Conservation (phyloP, 2,329 filamentous ascomycete genomes). For the Xylariaceae sp. region DNA sequence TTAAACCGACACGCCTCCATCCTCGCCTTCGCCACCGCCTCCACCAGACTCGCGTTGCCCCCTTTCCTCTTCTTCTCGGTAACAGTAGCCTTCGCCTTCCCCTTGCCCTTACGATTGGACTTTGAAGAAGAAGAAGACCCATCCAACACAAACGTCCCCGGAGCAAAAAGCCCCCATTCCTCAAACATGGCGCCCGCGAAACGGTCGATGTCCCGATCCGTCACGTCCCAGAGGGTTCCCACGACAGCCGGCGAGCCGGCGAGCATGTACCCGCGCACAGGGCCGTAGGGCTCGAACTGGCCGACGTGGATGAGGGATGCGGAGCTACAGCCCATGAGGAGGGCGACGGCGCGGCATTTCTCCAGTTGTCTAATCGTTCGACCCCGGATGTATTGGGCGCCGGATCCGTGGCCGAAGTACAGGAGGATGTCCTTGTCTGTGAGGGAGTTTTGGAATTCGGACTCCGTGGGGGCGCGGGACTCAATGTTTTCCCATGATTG, state of each 20-base stretch:
- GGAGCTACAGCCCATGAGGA: constrained; percentile 93
- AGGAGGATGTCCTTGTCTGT: constrained; percentile 66
- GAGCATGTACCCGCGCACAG: constrained; percentile 86
- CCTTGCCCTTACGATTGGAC: constrained; percentile 22
- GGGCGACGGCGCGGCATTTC: constrained; percentile 67
- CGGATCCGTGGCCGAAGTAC: constrained; percentile 95
- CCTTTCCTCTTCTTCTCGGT: constrained; percentile 14
- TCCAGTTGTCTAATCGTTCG: constrained; percentile 74
- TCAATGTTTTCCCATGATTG: constrained; percentile 67
- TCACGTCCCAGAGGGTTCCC: constrained; percentile 96
- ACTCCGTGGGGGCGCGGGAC: constrained; percentile 65
- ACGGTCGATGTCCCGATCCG: constrained; percentile 93
- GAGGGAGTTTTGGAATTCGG: constrained; percentile 67
- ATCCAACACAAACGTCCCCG: constrained; percentile 41
- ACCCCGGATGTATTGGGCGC: constrained; percentile 86
- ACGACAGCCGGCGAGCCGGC: constrained; percentile 82
- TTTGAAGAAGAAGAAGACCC: constrained; percentile 20
- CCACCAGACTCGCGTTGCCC: constrained; percentile 57
- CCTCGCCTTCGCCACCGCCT: constrained; percentile 71
- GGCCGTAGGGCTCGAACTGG: constrained; percentile 85
- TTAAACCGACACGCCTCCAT: constrained; percentile 74
- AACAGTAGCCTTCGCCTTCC: constrained; percentile 11
- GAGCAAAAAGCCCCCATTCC: constrained; percentile 71
- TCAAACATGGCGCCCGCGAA: constrained; percentile 77
- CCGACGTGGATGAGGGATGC: constrained; percentile 75